Conservation (phyloP, 1,284 basidiomycete genomes). For the Tilletiopsis washingtonensis region DNA sequence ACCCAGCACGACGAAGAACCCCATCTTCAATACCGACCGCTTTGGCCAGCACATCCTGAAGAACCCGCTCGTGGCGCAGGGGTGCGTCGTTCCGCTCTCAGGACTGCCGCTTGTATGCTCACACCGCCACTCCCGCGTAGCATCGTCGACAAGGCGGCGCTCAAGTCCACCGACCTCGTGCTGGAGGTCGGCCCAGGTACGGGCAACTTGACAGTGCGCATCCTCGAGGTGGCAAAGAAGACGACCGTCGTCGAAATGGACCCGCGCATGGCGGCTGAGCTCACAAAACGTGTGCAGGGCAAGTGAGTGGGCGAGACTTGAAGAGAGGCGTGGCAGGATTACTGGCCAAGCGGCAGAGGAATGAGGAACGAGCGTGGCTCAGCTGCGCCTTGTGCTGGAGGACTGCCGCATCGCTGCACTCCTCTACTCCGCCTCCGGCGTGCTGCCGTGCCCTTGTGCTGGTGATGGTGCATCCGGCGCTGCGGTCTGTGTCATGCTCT, state of each 20-base stretch:
- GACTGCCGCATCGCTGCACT: too few species aligned
- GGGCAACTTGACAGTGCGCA: constrained; percentile 89
- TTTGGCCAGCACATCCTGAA: constrained; percentile 98
- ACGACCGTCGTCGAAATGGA: constrained; percentile 96
- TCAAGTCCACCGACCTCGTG: constrained; percentile 89
- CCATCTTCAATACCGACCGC: constrained; percentile 65
- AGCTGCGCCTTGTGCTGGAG: too few species aligned
- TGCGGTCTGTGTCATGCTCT: too few species aligned
- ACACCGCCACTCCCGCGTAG: not conserved
- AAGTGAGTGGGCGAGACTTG: constrained; percentile 60
- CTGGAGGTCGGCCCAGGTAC: constrained; percentile 98
- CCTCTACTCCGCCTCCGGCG: too few species aligned
- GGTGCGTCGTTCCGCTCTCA: not conserved
- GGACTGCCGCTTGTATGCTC: not conserved
- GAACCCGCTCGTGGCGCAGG: constrained; percentile 80
- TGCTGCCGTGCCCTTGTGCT: too few species aligned
- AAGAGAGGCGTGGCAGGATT: not conserved
- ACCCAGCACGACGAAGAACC: constrained; percentile 47
- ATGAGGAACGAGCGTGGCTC: too few species aligned
- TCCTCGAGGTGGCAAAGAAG: constrained; percentile 86
- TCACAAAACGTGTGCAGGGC: constrained; percentile 94
- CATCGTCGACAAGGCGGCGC: constrained; percentile 63
- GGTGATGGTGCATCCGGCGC: too few species aligned
- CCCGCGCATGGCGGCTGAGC: constrained; percentile 95
- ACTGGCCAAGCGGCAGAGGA: too few species aligned